These are phyloP conservation scores for Tulasnella calospora DNA, from an alignment of 768 basidiomycete genomes.

Conservation along the genomic window DNA sequence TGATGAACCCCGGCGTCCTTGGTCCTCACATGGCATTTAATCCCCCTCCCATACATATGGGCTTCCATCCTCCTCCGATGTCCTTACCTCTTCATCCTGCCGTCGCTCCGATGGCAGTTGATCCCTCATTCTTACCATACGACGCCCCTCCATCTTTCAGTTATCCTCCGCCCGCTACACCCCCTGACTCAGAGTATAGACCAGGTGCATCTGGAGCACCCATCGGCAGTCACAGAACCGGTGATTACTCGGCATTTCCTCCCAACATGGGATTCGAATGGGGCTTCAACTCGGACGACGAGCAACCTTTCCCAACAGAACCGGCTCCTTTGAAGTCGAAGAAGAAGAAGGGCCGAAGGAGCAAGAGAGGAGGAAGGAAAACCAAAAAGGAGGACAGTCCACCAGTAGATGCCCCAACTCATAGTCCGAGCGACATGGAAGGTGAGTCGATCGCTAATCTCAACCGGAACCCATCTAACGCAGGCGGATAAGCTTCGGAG, in stretches of 20 bases:
- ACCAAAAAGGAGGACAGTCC: background rate
- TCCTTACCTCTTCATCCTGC: background rate
- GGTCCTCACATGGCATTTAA: background rate
- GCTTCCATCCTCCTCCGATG: background rate
- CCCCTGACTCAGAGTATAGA: background rate
- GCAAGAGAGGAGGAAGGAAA: background rate
- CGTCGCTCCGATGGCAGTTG: background rate
- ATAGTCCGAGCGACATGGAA: background rate
- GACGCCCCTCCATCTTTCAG: background rate
- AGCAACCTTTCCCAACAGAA: background rate
- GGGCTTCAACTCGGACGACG: background rate
- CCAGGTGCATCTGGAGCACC: background rate
- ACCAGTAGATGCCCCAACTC: background rate
- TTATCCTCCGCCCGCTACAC: background rate
- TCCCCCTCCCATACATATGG: background rate
- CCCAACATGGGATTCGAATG: background rate
- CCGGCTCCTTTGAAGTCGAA: background rate
- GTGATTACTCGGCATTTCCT: background rate
- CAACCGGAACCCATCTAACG: background rate
- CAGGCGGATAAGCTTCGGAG: constrained; percentile 4
- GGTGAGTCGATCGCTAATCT: background rate
- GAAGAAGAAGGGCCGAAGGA: background rate
- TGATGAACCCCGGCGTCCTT: background rate
- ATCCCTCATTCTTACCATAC: background rate
- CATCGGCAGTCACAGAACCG: background rate